These are phyloP conservation scores for Rehmannia glutinosa DNA, from an alignment of 257 asterid genomes.

Conservation along the genomic window DNA sequence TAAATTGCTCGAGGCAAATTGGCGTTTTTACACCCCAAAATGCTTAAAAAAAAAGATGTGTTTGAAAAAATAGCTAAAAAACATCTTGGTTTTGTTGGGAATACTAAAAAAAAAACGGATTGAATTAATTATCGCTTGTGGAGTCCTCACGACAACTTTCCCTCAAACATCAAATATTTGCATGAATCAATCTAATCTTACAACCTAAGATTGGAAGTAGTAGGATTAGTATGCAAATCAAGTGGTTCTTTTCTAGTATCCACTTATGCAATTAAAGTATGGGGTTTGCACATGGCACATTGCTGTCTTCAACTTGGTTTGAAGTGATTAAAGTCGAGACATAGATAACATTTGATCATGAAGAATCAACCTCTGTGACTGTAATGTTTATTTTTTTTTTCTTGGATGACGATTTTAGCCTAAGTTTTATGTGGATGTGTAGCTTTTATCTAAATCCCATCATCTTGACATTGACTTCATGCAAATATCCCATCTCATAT, in stretches of 20 bases:
- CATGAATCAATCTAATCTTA: too few species aligned
- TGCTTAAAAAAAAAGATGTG: too few species aligned
- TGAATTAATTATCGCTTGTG: too few species aligned
- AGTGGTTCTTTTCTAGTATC: constrained; percentile 13
- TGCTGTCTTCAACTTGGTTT: background rate
- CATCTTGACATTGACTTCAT: background rate
- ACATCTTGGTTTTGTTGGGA: too few species aligned
- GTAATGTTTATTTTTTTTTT: background rate
- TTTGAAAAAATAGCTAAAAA: too few species aligned
- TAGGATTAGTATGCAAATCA: background rate
- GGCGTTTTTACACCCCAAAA: too few species aligned
- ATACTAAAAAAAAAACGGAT: too few species aligned
- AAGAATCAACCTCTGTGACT: background rate
- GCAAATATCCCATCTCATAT: too few species aligned
- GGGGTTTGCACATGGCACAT: constrained; percentile 7
- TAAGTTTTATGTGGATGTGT: constrained; percentile 16
- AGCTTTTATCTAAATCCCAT: constrained; percentile 17
- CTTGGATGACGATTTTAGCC: background rate
- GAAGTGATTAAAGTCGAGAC: background rate
- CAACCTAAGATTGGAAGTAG: too few species aligned
- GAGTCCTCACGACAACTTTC: too few species aligned
- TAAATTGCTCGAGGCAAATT: too few species aligned
- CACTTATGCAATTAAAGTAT: background rate
- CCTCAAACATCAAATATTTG: too few species aligned
- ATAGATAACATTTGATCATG: background rate